phyloP scores from a whole-genome alignment of 2,329 filamentous ascomycete species.

The Tolypocladium amazonense region DNA sequence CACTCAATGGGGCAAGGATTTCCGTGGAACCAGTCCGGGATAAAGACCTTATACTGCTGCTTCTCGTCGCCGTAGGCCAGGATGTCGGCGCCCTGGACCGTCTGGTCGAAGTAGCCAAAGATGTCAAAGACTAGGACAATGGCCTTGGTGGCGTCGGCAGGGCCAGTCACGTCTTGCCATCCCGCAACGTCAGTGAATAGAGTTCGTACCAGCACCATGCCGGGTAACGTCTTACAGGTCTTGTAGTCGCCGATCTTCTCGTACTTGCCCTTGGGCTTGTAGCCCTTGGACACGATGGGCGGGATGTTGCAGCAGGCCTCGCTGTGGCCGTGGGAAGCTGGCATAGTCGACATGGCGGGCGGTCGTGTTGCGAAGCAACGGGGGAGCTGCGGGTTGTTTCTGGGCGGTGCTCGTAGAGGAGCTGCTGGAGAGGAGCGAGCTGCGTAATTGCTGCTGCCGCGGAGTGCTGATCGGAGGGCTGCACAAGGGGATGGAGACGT shows the following conservation, averaged over 20 bases:
- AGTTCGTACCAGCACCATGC: neutral
- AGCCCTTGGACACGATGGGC: conserved; percentile 44
- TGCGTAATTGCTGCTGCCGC: neutral
- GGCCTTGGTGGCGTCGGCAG: conserved; percentile 41
- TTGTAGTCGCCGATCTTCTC: conserved; percentile 45
- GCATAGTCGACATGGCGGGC: conserved; percentile 36
- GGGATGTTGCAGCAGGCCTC: conserved; percentile 49
- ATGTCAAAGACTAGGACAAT: conserved; percentile 56
- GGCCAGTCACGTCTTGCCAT: conserved; percentile 33
- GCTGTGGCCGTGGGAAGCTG: conserved; percentile 41
- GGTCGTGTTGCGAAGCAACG: neutral
- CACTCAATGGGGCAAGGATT: conserved; percentile 47
- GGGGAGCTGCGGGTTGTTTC: neutral
- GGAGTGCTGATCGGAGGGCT: neutral
- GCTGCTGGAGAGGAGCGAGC: neutral
- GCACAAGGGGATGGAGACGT: neutral
- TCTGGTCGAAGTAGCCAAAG: conserved; percentile 61
- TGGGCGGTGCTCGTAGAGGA: neutral
- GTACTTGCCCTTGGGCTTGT: conserved; percentile 44
- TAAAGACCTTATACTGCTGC: conserved; percentile 73
- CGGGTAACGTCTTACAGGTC: conserved; percentile 27
- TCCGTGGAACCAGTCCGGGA: conserved; percentile 86
- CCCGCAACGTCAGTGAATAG: neutral
- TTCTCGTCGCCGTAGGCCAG: conserved; percentile 42
- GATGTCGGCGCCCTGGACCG: conserved; percentile 60